phyloP scores from a whole-genome alignment of 371 early-diverging fungal species.

The Basidiobolus meristosporus region DNA sequence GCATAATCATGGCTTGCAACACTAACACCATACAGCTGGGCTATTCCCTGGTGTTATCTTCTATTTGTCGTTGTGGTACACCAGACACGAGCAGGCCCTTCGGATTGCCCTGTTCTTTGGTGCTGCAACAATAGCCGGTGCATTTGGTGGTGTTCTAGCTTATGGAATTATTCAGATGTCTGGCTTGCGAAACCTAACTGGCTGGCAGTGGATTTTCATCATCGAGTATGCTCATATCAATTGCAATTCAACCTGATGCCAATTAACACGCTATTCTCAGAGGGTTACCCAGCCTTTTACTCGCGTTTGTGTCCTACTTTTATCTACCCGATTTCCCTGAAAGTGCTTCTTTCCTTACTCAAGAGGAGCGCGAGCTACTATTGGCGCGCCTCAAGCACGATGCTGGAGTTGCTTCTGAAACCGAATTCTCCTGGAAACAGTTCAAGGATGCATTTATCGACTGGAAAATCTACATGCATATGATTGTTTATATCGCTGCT shows the following conservation, averaged over 20 bases:
- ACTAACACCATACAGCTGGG: too few species aligned
- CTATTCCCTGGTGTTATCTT: conserved; percentile 58
- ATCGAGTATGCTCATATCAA: too few species aligned
- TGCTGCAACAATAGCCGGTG: conserved; percentile 46
- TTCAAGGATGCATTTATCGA: conserved; percentile 23
- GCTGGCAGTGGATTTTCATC: conserved; percentile 29
- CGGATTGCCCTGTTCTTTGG: conserved; percentile 48
- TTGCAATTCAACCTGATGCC: too few species aligned
- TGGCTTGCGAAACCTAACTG: conserved; percentile 16
- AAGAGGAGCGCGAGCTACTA: conserved; percentile 1
- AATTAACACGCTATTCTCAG: too few species aligned
- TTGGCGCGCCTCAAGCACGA: background rate
- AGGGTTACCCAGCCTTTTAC: too few species aligned
- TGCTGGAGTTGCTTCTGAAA: conserved; percentile 1
- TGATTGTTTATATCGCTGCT: conserved; percentile 26
- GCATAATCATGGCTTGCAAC: too few species aligned
- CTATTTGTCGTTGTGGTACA: conserved; percentile 60
- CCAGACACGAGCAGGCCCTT: conserved; percentile 44
- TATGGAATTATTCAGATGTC: conserved; percentile 30
- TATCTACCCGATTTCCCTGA: conserved; percentile 2
- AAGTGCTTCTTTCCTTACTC: background rate
- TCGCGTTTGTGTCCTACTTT: too few species aligned
- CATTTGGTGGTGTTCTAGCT: conserved; percentile 41
- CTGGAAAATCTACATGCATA: conserved; percentile 22
- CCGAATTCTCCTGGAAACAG: conserved; percentile 23